Evolutionary conservation across 2,329 filamentous ascomycete species (phyloP), one percentile per base, ranked within the genome.

Genomic region (Epichloe aotearoae): DNA sequence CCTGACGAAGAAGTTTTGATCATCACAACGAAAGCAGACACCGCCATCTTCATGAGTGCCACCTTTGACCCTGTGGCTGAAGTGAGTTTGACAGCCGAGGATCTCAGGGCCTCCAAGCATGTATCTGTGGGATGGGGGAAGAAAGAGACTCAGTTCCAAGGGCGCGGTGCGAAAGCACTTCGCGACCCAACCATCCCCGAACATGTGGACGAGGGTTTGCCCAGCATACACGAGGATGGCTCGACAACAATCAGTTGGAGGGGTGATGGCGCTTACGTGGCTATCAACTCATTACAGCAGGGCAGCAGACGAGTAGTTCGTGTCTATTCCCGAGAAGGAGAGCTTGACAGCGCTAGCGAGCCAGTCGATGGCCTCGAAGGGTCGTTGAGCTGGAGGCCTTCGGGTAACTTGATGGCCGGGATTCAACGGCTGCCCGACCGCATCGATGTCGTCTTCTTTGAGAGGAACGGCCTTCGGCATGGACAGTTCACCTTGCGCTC

Each of bases 91-190:
- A 80, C 78, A 0, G 64, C 73, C 0, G 87, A 90, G 43, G 91
- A 95, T 66, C 77, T 95, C 55, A 85, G 85, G 59, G 80, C 82
- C n/a, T 97, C 86, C 26, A 93, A 84, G 65, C 90, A 96, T 71
- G 93, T 96, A 52, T 94, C 89, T 19, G 91, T 98, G 20, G 93
- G 93, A 47, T 98, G 93, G 93, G 93, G 93, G 53, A 97, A 97
- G 72, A 88, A 86, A 64, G 93, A 98, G 69, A 98, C 93, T 0
- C 93, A 98, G 65, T 98, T 98, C 66, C 87, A 96, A 62, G 93
- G 93, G 47, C 88, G 87, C 61, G 82, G 90, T 55, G 91, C 90
- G 52, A 82, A 81, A 69, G 89, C 89, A 19, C 73, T 97, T 56
- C 80, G 88, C 50, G 93, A 98, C 66, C 93, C 93, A 15, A 98